Evolutionary conservation across 2,329 filamentous ascomycete genomes (phyloP).

Genomic region (Emergomyces pasteurianus): DNA sequence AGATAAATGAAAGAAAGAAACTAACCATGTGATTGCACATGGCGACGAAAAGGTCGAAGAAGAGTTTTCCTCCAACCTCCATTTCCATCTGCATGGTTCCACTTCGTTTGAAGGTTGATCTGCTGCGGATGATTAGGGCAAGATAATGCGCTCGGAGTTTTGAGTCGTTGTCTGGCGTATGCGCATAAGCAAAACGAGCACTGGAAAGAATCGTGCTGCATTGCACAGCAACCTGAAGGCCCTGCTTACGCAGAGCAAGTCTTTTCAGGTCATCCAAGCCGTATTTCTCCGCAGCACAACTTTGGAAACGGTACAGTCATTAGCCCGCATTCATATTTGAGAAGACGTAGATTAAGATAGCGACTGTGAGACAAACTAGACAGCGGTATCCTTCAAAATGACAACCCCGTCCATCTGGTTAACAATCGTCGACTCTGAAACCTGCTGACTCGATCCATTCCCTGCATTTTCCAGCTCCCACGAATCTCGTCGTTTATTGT

Average conservation of each 20-base stretch:
- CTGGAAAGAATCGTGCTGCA: slow-evolving; percentile 75
- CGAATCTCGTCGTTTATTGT: slow-evolving; percentile 66
- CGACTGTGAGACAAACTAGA: slow-evolving; percentile 46
- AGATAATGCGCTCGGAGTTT: slow-evolving; percentile 84
- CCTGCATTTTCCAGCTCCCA: slow-evolving; percentile 65
- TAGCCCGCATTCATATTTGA: not conserved
- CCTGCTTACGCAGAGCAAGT: slow-evolving; percentile 76
- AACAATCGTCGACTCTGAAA: slow-evolving; percentile 53
- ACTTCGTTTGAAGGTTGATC: slow-evolving; percentile 81
- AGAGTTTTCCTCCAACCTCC: slow-evolving; percentile 74
- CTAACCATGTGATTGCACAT: slow-evolving; percentile 81
- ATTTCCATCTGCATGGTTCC: slow-evolving; percentile 95
- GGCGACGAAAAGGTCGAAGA: slow-evolving; percentile 89
- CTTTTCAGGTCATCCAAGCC: slow-evolving; percentile 74
- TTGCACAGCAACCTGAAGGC: slow-evolving; percentile 71
- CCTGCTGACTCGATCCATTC: slow-evolving; percentile 25
- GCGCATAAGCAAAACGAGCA: slow-evolving; percentile 77
- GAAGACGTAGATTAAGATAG: not conserved
- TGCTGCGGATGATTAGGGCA: slow-evolving; percentile 78
- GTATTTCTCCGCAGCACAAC: slow-evolving; percentile 73
- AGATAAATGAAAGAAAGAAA: slow-evolving; percentile 8
- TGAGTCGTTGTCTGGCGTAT: slow-evolving; percentile 84
- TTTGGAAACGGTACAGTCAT: slow-evolving; percentile 12
- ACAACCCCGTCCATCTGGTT: slow-evolving; percentile 52
- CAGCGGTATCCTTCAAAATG: slow-evolving; percentile 75